phyloP scores from a whole-genome alignment of 441 rosid species.

The Sinapis alba region DNA sequence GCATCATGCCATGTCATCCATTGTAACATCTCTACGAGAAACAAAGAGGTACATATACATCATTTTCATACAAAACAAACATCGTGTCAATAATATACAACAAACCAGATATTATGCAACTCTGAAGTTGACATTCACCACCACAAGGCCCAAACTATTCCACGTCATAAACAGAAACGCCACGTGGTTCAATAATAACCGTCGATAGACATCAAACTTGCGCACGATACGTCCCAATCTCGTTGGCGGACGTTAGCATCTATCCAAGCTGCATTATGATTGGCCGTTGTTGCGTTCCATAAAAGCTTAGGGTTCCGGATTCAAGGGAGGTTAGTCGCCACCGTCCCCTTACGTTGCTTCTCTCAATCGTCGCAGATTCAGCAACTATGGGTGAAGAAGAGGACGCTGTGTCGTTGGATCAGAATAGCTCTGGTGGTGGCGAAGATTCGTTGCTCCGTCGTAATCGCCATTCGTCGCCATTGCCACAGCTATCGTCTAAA shows the following conservation, averaged over 20 bases:
- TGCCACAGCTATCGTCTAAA: conserved; percentile 45
- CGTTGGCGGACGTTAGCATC: conserved; percentile 45
- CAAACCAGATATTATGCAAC: not conserved
- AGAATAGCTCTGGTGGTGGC: conserved; percentile 26
- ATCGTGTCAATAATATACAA: not conserved
- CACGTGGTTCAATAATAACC: not conserved
- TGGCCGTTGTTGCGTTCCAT: conserved; percentile 28
- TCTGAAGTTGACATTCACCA: not conserved
- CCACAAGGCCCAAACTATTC: not conserved
- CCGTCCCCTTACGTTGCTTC: conserved; percentile 32
- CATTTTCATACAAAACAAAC: not conserved
- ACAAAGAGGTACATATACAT: not conserved
- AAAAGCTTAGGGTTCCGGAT: conserved; percentile 46
- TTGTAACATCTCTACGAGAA: not conserved
- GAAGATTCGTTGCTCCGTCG: conserved; percentile 28
- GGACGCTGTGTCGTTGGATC: conserved; percentile 34
- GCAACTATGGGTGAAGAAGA: conserved; percentile 55
- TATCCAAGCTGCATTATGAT: conserved; percentile 22
- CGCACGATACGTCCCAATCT: conserved; percentile 49
- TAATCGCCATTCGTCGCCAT: conserved; percentile 38
- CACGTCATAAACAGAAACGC: not conserved
- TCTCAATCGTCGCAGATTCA: conserved; percentile 38
- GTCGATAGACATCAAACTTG: conserved; percentile 14
- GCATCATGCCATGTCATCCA: not conserved
- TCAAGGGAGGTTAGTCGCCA: conserved; percentile 36